Conservation (phyloP, 192 early-diverging fungal species). For the Phlyctochytrium bullatum region DNA sequence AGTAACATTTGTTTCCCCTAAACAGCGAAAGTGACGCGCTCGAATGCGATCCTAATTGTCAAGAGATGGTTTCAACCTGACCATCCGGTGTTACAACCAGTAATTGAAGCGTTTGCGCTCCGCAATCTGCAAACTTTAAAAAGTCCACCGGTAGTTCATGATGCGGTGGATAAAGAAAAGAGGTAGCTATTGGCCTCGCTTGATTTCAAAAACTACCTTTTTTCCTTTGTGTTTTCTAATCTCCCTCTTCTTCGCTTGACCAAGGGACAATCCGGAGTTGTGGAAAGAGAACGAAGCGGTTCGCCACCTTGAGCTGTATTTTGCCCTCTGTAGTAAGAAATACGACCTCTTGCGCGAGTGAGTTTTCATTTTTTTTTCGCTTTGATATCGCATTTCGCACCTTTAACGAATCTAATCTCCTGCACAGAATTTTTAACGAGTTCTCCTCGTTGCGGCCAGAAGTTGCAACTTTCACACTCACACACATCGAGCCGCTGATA, state of each 20-base stretch:
- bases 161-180: too few relatives aligned
- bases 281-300: conserved; percentile 66
- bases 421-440: conserved; percentile 50
- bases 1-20: conserved; percentile 5
- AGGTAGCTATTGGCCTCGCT: too few relatives aligned
- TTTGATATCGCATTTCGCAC: not conserved
- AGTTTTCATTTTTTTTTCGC: conserved; percentile 14
- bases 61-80: conserved; percentile 60
- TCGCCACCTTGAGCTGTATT: conserved; percentile 68
- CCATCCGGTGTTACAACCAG: conserved; percentile 35
- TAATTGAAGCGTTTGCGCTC: conserved; percentile 51
- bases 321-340: conserved; percentile 73
- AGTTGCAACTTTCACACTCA: conserved; percentile 54
- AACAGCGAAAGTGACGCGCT: conserved; percentile 45
- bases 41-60: conserved; percentile 57
- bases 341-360: conserved; percentile 65
- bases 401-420: not conserved
- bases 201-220: too few relatives aligned
- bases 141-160: too few relatives aligned
- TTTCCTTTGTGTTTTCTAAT: too few relatives aligned
- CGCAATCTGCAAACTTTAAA: too few relatives aligned
- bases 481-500: conserved; percentile 63
- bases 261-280: conserved; percentile 17
- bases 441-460: conserved; percentile 37
- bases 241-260: too few relatives aligned